phyloP scores from a whole-genome alignment of 148 eudicot genomes.

The Polygonum maritimum region DNA sequence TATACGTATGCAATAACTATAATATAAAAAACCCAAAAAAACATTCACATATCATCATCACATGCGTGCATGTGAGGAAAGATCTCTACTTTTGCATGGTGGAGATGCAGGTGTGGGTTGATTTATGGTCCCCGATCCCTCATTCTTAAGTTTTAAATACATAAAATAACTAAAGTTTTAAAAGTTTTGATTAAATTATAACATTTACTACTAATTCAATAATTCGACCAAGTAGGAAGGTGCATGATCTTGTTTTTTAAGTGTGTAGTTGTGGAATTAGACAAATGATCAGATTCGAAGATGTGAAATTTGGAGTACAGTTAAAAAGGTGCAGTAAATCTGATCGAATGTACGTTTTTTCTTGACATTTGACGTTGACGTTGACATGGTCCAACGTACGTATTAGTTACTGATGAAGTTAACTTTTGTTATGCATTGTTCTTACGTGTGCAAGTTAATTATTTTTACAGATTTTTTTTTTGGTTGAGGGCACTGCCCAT shows the following conservation, averaged over 20 bases:
- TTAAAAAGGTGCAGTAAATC: constrained; percentile 7
- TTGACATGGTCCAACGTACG: neutral
- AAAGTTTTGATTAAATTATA: neutral
- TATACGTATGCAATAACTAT: too few relatives aligned
- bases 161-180: neutral
- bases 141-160: neutral
- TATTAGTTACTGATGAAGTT: neutral
- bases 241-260: neutral
- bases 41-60: constrained; percentile 3
- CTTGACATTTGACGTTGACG: neutral
- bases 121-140: constrained; percentile 7
- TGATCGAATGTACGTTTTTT: neutral
- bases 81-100: constrained; percentile 8
- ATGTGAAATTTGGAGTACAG: neutral
- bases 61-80: constrained; percentile 8
- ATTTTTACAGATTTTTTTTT: neutral
- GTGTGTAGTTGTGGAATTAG: neutral
- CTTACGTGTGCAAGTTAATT: neutral
- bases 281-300: neutral
- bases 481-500: too few relatives aligned
- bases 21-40: neutral
- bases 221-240: neutral
- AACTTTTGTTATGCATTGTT: neutral
- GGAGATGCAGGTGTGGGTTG: constrained; percentile 1
- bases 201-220: neutral